These are phyloP conservation scores for Sporothrix luriei DNA, from an alignment of 2,329 filamentous ascomycete genomes.

Conservation along the genomic window DNA sequence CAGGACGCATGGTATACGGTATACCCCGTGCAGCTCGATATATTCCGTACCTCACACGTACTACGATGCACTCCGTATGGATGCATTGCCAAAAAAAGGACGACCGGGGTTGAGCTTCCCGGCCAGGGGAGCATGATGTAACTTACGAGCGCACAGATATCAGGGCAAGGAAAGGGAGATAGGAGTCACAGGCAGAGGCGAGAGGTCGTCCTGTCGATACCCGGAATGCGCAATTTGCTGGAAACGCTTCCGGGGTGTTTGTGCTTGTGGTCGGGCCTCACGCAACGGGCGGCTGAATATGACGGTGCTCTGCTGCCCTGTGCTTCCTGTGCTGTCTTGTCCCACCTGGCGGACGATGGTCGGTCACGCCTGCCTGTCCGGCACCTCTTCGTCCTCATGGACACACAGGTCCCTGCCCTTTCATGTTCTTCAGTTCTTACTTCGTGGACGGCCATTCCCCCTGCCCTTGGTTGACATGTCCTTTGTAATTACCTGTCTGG, in stretches of 20 bases:
- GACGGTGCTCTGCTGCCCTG: background rate
- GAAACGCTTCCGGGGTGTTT: conserved; percentile 20
- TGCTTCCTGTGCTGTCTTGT: background rate
- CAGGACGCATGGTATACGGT: background rate
- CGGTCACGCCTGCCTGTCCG: background rate
- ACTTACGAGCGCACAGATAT: conserved; percentile 25
- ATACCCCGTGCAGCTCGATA: background rate
- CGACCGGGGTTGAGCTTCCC: conserved; percentile 18
- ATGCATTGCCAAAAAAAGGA: conserved; percentile 18
- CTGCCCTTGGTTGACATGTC: background rate
- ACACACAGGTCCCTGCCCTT: conserved; percentile 19
- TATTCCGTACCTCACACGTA: background rate
- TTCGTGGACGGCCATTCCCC: background rate
- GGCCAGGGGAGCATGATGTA: conserved; percentile 29
- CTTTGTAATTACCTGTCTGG: conserved; percentile 23
- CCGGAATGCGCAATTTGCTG: conserved; percentile 22
- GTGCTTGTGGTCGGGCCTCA: background rate
- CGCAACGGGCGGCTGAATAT: conserved; percentile 9
- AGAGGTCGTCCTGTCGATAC: conserved; percentile 7
- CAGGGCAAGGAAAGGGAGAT: conserved; percentile 8
- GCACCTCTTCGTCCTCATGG: conserved; percentile 23
- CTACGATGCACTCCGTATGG: background rate
- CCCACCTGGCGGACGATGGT: conserved; percentile 3
- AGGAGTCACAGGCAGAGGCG: background rate
- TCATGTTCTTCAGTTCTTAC: too few species aligned